Percentiles rank a stretch among this genome's conserved stretches.
These are phyloP conservation scores for Exophiala lecanii-corni DNA, from an alignment of 2,329 filamentous ascomycete genomes.

Conservation along the genomic window DNA sequence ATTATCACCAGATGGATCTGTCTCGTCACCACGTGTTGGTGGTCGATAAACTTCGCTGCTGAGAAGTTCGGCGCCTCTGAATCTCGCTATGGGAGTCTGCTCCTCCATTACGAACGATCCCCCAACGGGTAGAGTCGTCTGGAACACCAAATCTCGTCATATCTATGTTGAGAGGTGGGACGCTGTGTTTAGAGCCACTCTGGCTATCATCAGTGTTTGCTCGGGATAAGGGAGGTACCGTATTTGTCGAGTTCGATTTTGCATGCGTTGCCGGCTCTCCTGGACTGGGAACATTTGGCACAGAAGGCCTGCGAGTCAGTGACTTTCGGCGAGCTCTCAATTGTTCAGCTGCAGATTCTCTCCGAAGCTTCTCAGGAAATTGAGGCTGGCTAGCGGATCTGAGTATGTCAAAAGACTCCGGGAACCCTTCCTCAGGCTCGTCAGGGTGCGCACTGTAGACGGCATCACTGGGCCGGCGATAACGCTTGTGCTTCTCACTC, in stretches of 20 bases:
- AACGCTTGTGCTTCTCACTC: constrained; percentile 12
- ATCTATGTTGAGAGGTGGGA: constrained; percentile 53
- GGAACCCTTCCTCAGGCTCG: constrained; percentile 9
- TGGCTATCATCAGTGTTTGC: constrained; percentile 44
- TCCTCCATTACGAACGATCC: constrained; percentile 56
- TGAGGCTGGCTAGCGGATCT: constrained; percentile 19
- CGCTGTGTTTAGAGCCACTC: constrained; percentile 31
- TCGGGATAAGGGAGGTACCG: constrained; percentile 30
- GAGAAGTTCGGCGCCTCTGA: constrained; percentile 43
- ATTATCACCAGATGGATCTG: background rate
- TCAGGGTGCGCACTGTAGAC: constrained; percentile 13
- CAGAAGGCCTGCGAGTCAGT: constrained; percentile 72
- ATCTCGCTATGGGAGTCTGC: constrained; percentile 52
- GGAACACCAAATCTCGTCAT: constrained; percentile 4
- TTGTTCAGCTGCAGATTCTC: constrained; percentile 74
- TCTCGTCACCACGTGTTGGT: constrained; percentile 27
- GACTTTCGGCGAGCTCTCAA: constrained; percentile 85
- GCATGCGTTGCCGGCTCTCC: constrained; percentile 41
- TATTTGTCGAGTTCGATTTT: constrained; percentile 35
- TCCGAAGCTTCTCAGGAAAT: constrained; percentile 60
- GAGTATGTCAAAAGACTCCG: constrained; percentile 3
- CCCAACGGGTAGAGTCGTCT: constrained; percentile 75
- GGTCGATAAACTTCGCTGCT: constrained; percentile 35
- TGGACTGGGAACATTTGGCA: constrained; percentile 74
- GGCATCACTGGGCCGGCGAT: constrained; percentile 17